Evolutionary conservation across 1,139 yeast genomes (phyloP).

Genomic region (Suhomyces panamericanus): DNA sequence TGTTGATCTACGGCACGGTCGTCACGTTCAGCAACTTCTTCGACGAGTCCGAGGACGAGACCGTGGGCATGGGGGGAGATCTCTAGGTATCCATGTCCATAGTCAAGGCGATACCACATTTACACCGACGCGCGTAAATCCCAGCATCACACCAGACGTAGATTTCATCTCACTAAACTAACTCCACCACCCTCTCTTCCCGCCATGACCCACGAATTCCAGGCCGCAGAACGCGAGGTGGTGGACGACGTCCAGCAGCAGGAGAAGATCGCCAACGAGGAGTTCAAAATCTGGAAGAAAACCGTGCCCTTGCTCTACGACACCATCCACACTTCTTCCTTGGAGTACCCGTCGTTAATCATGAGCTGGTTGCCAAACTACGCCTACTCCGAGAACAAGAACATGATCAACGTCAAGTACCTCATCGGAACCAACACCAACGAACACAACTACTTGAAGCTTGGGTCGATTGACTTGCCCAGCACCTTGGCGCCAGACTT

Average conservation of each 20-base stretch:
- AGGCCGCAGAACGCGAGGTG: slow-evolving; percentile 31
- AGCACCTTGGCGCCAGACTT: slow-evolving; percentile 46
- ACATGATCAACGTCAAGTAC: slow-evolving; percentile 40
- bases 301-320: slow-evolving; percentile 89
- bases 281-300: slow-evolving; percentile 93
- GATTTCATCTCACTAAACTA: neutral
- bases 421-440: slow-evolving; percentile 52
- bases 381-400: slow-evolving; percentile 29
- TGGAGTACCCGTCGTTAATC: slow-evolving; percentile 60
- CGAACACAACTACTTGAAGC: slow-evolving; percentile 44
- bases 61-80: slow-evolving; percentile 33
- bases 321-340: slow-evolving; percentile 66
- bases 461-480: slow-evolving; percentile 52
- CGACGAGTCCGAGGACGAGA: slow-evolving; percentile 55
- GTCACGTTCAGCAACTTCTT: slow-evolving; percentile 71
- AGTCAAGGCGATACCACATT: slow-evolving; percentile 1
- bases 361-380: slow-evolving; percentile 50
- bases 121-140: slow-evolving; percentile 7
- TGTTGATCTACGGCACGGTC: slow-evolving; percentile 69
- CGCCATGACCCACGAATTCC: slow-evolving; percentile 21
- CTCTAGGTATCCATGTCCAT: slow-evolving; percentile 20
- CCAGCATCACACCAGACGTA: neutral
- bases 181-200: neutral
- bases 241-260: slow-evolving; percentile 47
- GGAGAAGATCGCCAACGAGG: slow-evolving; percentile 60